Evolutionary conservation across 1,139 yeast genomes (phyloP).

Genomic region (Meyerozyma carpophila): DNA sequence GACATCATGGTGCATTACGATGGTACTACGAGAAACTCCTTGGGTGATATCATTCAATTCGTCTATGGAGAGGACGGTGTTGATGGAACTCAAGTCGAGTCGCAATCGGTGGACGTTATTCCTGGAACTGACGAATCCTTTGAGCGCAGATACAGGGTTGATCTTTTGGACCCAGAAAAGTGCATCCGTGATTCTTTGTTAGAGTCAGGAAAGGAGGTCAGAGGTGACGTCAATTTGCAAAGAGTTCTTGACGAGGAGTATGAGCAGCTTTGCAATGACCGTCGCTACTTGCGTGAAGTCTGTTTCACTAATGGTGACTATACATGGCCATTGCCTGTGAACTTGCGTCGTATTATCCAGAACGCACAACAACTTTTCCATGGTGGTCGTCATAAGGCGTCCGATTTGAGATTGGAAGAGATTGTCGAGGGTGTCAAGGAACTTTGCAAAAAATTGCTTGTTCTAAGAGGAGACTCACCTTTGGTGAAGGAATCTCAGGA

Average conservation of each 20-base stretch:
- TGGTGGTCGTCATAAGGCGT: slow-evolving; percentile 83
- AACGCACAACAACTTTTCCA: slow-evolving; percentile 97
- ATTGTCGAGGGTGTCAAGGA: slow-evolving; percentile 69
- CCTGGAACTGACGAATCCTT: slow-evolving; percentile 87
- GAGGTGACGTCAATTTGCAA: slow-evolving; percentile 86
- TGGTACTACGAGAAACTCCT: slow-evolving; percentile 95
- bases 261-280: slow-evolving; percentile 68
- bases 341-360: slow-evolving; percentile 92
- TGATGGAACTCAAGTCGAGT: slow-evolving; percentile 97
- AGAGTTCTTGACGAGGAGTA: slow-evolving; percentile 78
- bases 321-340: slow-evolving; percentile 97
- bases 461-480: slow-evolving; percentile 77
- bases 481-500: slow-evolving; percentile 82
- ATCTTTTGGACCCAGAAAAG: slow-evolving; percentile 66
- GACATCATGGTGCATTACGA: slow-evolving; percentile 99
- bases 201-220: slow-evolving; percentile 86
- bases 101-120: slow-evolving; percentile 93
- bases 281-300: slow-evolving; percentile 68
- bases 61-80: slow-evolving; percentile 98
- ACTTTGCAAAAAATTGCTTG: slow-evolving; percentile 61
- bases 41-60: slow-evolving; percentile 94
- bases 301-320: slow-evolving; percentile 92
- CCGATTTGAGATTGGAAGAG: slow-evolving; percentile 82
- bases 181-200: slow-evolving; percentile 66
- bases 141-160: slow-evolving; percentile 81